Conservation (phyloP, 352 stramenopile species). For the Phytophthora macrochlamydospora region DNA sequence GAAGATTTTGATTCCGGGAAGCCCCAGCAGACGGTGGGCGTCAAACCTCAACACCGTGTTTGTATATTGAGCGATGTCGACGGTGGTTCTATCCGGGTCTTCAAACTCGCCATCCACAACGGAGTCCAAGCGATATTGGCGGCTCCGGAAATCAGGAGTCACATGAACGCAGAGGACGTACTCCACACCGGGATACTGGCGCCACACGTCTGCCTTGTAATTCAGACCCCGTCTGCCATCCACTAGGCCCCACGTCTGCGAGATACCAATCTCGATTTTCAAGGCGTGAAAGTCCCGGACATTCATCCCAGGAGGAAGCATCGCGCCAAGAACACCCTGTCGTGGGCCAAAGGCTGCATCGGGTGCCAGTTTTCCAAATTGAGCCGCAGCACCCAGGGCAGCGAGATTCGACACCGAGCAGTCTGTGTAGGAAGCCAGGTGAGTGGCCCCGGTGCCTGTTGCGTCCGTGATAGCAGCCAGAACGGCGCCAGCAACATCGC, state of each 20-base stretch:
- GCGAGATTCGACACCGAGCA: background rate
- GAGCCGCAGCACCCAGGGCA: background rate
- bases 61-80: too few relatives aligned
- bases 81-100: background rate
- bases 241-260: background rate
- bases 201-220: slow-evolving; percentile 8
- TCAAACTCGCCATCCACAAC: slow-evolving; percentile 13
- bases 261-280: slow-evolving; percentile 15
- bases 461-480: background rate
- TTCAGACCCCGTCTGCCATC: background rate
- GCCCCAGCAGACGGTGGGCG: too few relatives aligned
- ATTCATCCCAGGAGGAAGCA: background rate
- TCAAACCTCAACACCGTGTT: too few relatives aligned
- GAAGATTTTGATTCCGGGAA: too few relatives aligned
- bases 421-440: background rate
- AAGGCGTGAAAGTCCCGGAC: background rate
- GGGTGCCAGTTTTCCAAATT: background rate
- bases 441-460: background rate
- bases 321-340: background rate
- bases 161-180: slow-evolving; percentile 10
- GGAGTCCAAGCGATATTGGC: slow-evolving; percentile 15
- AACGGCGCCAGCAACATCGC: background rate
- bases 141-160: background rate
- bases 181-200: slow-evolving; percentile 5
- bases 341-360: slow-evolving; percentile 7